Percentiles rank a stretch among this genome's conserved stretches.
Evolutionary conservation across 306 rosid species (phyloP).

Genomic region (Vigna unguiculata): DNA sequence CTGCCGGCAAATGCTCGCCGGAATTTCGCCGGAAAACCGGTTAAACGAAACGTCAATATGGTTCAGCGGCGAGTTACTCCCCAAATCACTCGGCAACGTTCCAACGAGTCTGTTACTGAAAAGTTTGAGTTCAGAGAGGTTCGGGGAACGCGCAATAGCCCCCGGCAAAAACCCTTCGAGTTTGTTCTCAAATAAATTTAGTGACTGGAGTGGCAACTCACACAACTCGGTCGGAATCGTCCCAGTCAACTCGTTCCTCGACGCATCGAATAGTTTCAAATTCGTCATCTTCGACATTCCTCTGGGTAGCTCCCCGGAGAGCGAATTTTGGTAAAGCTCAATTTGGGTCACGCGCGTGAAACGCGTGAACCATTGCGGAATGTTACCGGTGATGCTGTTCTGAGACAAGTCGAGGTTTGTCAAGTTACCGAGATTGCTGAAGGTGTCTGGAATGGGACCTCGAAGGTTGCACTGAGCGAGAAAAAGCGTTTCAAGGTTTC

Average conservation of each 20-base stretch:
- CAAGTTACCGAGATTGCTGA: constrained; percentile 48
- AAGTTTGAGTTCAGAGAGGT: constrained; percentile 61
- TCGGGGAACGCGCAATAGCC: constrained; percentile 57
- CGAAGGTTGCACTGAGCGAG: constrained; percentile 43
- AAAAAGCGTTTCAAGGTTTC: constrained; percentile 51
- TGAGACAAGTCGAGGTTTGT: constrained; percentile 54
- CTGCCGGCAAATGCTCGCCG: constrained; percentile 55
- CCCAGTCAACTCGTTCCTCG: constrained; percentile 63
- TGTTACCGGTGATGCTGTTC: constrained; percentile 56
- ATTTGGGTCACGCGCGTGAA: constrained; percentile 52
- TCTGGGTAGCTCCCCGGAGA: constrained; percentile 62
- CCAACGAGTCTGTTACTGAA: constrained; percentile 65
- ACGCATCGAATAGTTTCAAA: constrained; percentile 58
- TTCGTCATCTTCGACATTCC: constrained; percentile 58
- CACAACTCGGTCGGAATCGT: constrained; percentile 63
- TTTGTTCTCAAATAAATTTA: constrained; percentile 54
- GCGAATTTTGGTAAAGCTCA: constrained; percentile 59
- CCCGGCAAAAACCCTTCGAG: constrained; percentile 66
- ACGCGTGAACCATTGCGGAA: constrained; percentile 56
- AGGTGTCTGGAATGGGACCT: constrained; percentile 60
- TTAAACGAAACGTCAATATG: constrained; percentile 59
- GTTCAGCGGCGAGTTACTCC: constrained; percentile 57
- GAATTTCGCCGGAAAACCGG: constrained; percentile 59
- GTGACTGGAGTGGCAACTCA: constrained; percentile 56
- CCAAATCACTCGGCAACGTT: constrained; percentile 59